Percentiles rank a stretch among this genome's conserved stretches.
Evolutionary conservation across 352 stramenopile genomes (phyloP).

Genomic region (Thraustochytrium sp.): DNA sequence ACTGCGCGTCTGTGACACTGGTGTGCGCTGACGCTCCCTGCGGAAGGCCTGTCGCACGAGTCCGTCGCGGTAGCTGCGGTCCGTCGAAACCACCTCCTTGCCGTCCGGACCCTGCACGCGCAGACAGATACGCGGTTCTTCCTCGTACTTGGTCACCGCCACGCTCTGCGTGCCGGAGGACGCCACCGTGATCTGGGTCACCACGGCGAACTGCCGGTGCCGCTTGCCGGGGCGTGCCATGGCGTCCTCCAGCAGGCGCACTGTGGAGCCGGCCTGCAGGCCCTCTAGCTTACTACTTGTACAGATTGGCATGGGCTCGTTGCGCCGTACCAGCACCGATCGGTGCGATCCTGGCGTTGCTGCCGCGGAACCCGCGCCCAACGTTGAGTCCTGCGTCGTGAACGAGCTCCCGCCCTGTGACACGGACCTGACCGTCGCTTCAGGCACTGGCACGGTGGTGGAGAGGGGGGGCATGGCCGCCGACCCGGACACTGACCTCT

Average conservation of each 20-base stretch:
- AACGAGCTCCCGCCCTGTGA: too few relatives aligned
- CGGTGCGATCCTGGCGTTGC: background rate
- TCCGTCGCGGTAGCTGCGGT: background rate
- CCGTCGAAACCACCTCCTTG: background rate
- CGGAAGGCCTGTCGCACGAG: background rate
- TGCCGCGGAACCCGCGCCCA: background rate
- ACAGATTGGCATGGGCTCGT: background rate
- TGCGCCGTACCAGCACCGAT: background rate
- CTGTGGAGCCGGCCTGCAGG: background rate
- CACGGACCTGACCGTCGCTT: too few relatives aligned
- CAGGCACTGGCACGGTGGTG: too few relatives aligned
- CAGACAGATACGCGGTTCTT: background rate
- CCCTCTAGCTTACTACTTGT: background rate
- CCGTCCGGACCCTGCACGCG: background rate
- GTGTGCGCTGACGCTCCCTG: background rate
- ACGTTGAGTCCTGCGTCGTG: background rate
- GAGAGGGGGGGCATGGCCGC: too few relatives aligned
- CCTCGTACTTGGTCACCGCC: background rate
- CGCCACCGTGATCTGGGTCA: background rate
- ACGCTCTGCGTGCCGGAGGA: background rate
- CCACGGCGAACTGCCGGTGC: background rate
- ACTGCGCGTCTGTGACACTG: background rate
- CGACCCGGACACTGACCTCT: too few relatives aligned
- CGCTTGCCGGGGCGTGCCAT: background rate
- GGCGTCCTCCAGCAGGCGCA: background rate